Percentiles rank a stretch among this genome's conserved stretches.
Conservation (phyloP, 139 green algal species). For the Chlamydomonas asymmetrica region DNA sequence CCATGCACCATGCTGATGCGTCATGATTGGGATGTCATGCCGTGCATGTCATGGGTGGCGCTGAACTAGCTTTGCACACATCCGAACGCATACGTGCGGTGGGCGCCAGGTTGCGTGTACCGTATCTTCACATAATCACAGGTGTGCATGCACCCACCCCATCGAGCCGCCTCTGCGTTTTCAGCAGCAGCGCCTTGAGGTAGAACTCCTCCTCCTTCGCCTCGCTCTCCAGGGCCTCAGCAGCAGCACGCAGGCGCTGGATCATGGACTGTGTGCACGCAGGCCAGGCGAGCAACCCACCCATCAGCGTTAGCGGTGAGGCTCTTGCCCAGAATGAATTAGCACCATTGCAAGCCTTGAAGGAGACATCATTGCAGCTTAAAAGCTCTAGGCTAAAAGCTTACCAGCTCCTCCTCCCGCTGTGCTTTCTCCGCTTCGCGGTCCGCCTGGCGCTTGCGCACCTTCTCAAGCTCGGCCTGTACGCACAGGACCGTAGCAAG, state of each 20-base stretch:
- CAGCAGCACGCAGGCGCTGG: slow-evolving; percentile 66
- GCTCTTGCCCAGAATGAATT: too few relatives aligned
- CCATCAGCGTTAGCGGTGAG: too few relatives aligned
- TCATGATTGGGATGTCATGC: too few relatives aligned
- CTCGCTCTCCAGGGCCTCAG: slow-evolving; percentile 80
- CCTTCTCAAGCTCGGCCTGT: slow-evolving; percentile 88
- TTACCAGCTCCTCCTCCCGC: slow-evolving; percentile 85
- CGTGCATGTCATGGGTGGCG: too few relatives aligned
- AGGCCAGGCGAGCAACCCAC: neutral
- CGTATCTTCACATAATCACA: too few relatives aligned
- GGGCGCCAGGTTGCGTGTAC: too few relatives aligned
- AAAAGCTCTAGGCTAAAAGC: too few relatives aligned
- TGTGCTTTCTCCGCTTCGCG: slow-evolving; percentile 76
- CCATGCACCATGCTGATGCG: too few relatives aligned
- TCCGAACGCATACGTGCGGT: too few relatives aligned
- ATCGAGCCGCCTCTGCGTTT: slow-evolving; percentile 52
- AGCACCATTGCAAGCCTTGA: too few relatives aligned
- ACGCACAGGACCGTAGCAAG: neutral
- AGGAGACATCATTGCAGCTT: too few relatives aligned
- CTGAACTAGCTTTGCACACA: too few relatives aligned
- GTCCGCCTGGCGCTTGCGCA: slow-evolving; percentile 86
- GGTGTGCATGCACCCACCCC: slow-evolving; percentile 23
- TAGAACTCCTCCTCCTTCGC: slow-evolving; percentile 83
- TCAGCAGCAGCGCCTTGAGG: slow-evolving; percentile 41
- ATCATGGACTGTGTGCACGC: slow-evolving; percentile 43